phyloP scores from a whole-genome alignment of 2,329 filamentous ascomycete species.

The Pseudogymnoascus sp. region DNA sequence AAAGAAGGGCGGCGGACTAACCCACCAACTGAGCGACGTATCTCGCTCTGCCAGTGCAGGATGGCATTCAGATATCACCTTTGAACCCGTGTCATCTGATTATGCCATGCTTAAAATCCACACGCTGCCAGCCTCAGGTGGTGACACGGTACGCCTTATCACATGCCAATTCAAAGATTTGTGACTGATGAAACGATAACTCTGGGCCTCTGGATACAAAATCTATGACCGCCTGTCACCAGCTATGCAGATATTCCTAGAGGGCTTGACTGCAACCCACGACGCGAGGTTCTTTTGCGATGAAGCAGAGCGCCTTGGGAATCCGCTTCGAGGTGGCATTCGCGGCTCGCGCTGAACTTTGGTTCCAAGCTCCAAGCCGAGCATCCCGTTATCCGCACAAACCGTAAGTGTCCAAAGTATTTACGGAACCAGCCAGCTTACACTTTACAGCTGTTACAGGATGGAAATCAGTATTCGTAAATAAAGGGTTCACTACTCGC shows the following conservation, averaged over 20 bases:
- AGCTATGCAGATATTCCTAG: constrained; percentile 38
- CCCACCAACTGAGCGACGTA: constrained; percentile 41
- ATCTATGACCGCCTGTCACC: constrained; percentile 46
- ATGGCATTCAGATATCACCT: constrained; percentile 47
- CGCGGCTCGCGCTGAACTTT: constrained; percentile 48
- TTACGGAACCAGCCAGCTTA: not conserved
- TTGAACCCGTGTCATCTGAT: constrained; percentile 44
- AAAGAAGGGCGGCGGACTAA: constrained; percentile 44
- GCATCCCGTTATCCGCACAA: constrained; percentile 48
- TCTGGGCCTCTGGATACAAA: constrained; percentile 44
- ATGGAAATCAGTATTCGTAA: constrained; percentile 40
- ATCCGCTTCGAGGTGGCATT: constrained; percentile 27
- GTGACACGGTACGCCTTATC: constrained; percentile 27
- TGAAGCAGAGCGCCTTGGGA: constrained; percentile 38
- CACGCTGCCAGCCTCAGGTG: constrained; percentile 38
- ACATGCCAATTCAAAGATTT: constrained; percentile 8
- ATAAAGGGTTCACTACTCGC: constrained; percentile 43
- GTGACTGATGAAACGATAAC: constrained; percentile 14
- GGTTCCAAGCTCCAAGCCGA: constrained; percentile 36
- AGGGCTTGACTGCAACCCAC: constrained; percentile 41
- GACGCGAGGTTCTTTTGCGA: constrained; percentile 42
- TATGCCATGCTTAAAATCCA: constrained; percentile 45
- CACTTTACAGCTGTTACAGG: constrained; percentile 38
- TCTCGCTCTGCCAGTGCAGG: constrained; percentile 38
- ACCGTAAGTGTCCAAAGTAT: constrained; percentile 30